Percentiles rank a stretch among this genome's conserved stretches.
phyloP scores from a whole-genome alignment of 1,284 basidiomycete species.

The Ganoderma lingzhi region DNA sequence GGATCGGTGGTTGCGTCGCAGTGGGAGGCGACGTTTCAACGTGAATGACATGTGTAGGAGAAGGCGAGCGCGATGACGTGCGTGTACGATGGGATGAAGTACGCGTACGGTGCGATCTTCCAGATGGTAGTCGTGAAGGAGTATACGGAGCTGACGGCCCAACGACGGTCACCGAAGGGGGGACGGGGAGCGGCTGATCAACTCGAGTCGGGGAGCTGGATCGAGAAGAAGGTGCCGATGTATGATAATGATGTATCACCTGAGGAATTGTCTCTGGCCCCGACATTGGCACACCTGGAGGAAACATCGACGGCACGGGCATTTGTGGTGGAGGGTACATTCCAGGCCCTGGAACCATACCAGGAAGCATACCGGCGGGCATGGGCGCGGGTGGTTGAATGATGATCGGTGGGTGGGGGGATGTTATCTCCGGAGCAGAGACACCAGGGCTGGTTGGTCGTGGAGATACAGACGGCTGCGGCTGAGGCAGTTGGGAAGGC shows the following conservation, averaged over 20 bases:
- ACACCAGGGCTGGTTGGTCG: conserved; percentile 1
- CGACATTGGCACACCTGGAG: background rate
- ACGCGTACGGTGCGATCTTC: background rate
- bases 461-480: background rate
- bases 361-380: background rate
- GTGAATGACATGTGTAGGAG: background rate
- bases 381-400: conserved; percentile 19
- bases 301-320: background rate
- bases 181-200: background rate
- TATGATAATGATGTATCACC: background rate
- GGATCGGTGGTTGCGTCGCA: conserved; percentile 3
- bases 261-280: background rate
- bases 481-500: background rate
- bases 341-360: background rate
- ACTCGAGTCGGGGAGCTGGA: background rate
- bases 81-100: background rate
- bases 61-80: background rate
- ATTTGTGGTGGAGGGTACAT: background rate
- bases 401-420: conserved; percentile 17
- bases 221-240: background rate
- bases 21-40: background rate
- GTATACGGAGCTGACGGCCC: background rate
- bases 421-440: background rate
- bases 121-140: background rate
- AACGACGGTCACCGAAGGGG: background rate